These are phyloP conservation scores for Brachypodium distachyon DNA, from an alignment of 202 grass and related monocot genomes.

Conservation along the genomic window DNA sequence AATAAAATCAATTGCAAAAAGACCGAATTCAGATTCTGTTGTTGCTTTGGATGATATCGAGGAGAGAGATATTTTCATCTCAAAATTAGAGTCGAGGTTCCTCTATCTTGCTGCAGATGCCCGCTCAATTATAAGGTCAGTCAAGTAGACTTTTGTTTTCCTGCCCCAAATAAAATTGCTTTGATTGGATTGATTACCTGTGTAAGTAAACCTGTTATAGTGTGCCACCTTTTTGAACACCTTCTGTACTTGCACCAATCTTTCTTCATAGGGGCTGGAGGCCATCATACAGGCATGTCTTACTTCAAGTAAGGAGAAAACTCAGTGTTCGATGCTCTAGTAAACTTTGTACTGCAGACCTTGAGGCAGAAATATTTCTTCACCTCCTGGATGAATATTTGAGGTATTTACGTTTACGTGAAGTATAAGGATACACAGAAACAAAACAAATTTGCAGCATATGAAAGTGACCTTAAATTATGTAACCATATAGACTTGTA, in stretches of 20 bases:
- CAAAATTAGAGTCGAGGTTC: slow-evolving; percentile 81
- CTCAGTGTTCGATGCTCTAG: slow-evolving; percentile 62
- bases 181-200: not conserved
- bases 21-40: slow-evolving; percentile 27
- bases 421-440: not conserved
- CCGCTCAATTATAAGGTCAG: slow-evolving; percentile 70
- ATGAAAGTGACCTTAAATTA: not conserved
- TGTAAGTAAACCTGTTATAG: not conserved
- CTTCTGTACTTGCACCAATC: not conserved
- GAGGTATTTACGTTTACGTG: slow-evolving; percentile 35
- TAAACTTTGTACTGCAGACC: slow-evolving; percentile 75
- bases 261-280: slow-evolving; percentile 57
- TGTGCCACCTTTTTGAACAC: not conserved
- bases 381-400: slow-evolving; percentile 84
- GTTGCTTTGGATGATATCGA: slow-evolving; percentile 72
- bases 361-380: slow-evolving; percentile 96
- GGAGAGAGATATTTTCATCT: slow-evolving; percentile 83
- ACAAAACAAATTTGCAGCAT: not conserved
- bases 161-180: not conserved
- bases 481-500: not conserved
- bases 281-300: slow-evolving; percentile 71
- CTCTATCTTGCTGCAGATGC: slow-evolving; percentile 96
- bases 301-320: slow-evolving; percentile 70
- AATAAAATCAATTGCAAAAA: slow-evolving; percentile 79
- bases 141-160: not conserved